A percentile compares a stretch with the other conserved stretches of the same genome.
Conservation (phyloP, 2,329 filamentous ascomycete species). For the Talaromyces sp. region DNA sequence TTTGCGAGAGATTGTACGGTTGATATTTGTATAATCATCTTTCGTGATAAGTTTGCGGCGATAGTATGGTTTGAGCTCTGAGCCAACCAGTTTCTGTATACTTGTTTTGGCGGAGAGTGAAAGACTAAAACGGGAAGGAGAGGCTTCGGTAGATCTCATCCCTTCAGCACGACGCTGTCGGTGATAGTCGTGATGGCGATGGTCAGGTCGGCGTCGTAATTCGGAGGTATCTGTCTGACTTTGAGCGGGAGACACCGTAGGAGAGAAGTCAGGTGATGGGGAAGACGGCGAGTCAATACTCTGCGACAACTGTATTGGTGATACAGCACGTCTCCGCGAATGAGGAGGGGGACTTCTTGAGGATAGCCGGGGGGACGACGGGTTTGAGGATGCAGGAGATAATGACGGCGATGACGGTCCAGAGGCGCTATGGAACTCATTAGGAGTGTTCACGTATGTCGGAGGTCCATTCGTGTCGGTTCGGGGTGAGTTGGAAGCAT, state of each 20-base stretch:
- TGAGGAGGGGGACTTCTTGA: slow-evolving; percentile 39
- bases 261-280: slow-evolving; percentile 66
- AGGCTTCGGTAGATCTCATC: slow-evolving; percentile 57
- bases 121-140: slow-evolving; percentile 64
- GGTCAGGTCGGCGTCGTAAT: slow-evolving; percentile 19
- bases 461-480: slow-evolving; percentile 32
- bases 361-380: slow-evolving; percentile 38
- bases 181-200: not conserved
- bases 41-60: slow-evolving; percentile 73
- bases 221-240: slow-evolving; percentile 13
- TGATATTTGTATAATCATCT: slow-evolving; percentile 89
- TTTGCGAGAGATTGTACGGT: slow-evolving; percentile 80
- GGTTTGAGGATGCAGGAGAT: slow-evolving; percentile 39
- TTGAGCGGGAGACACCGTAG: slow-evolving; percentile 53
- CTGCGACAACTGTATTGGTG: slow-evolving; percentile 34
- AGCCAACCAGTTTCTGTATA: slow-evolving; percentile 83
- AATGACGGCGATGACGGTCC: slow-evolving; percentile 42
- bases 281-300: slow-evolving; percentile 51
- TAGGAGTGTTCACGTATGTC: slow-evolving; percentile 33
- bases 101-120: slow-evolving; percentile 81
- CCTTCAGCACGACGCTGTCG: not conserved
- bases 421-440: slow-evolving; percentile 34
- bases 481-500: slow-evolving; percentile 35
- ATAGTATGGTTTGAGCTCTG: slow-evolving; percentile 78
- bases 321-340: slow-evolving; percentile 32